Conservation (phyloP, 768 basidiomycete species). For the Collybia sordida region DNA sequence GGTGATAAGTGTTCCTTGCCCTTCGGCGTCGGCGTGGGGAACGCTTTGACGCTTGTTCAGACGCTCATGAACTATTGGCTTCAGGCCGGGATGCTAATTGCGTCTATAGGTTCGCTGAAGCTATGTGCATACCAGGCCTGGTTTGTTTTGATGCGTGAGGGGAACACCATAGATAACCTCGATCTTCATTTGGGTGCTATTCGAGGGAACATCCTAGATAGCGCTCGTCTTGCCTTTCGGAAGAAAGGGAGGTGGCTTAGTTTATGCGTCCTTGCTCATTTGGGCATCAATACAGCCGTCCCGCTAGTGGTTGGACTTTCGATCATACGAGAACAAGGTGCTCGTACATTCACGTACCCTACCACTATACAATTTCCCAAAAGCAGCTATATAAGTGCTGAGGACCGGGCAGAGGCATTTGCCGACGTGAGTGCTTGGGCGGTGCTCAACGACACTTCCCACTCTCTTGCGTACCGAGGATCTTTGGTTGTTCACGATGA, state of each 20-base stretch:
- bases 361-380: constrained; percentile 6
- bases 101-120: constrained; percentile 9
- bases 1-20: constrained; percentile 7
- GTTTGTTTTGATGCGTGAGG: constrained; percentile 13
- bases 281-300: constrained; percentile 7
- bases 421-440: constrained; percentile 14
- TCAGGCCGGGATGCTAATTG: constrained; percentile 9
- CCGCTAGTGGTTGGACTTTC: constrained; percentile 12
- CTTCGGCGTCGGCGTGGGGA: constrained; percentile 10
- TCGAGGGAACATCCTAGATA: constrained; percentile 11
- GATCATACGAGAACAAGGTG: constrained; percentile 4
- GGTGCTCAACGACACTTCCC: constrained; percentile 5
- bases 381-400: constrained; percentile 8
- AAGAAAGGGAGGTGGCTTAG: constrained; percentile 10
- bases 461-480: constrained; percentile 9
- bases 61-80: constrained; percentile 16
- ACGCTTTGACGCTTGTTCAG: constrained; percentile 12
- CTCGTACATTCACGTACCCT: constrained; percentile 5
- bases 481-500: constrained; percentile 11
- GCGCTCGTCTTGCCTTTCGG: constrained; percentile 5
- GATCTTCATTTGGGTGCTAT: constrained; percentile 14
- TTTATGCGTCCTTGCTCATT: constrained; percentile 6
- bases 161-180: constrained; percentile 15
- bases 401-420: constrained; percentile 9
- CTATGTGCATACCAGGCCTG: constrained; percentile 16